Evolutionary conservation across 2,329 filamentous ascomycete genomes (phyloP).

Genomic region (Penicillium paneum): DNA sequence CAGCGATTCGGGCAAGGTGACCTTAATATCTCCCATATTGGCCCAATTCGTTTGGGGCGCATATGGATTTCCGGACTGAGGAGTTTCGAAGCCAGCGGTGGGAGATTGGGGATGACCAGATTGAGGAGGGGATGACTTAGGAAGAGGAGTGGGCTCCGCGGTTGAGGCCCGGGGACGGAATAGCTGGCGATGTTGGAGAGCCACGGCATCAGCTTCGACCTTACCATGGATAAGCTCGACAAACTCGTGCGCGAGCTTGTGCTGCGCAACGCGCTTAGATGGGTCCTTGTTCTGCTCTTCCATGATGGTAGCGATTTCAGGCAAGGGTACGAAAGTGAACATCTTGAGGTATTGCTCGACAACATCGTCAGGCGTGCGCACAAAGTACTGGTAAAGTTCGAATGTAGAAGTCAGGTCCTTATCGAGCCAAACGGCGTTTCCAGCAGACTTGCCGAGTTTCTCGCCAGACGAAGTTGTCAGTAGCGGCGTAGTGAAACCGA

Average conservation of each 20-base stretch:
- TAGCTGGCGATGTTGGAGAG: conserved; percentile 53
- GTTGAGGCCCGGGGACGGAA: conserved; percentile 38
- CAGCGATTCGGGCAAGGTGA: conserved; percentile 50
- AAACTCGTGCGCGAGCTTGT: conserved; percentile 77
- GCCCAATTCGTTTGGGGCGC: conserved; percentile 40
- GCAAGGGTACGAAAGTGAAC: conserved; percentile 80
- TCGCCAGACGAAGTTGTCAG: conserved; percentile 78
- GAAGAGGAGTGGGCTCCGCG: conserved; percentile 34
- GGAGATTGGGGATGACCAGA: conserved; percentile 20
- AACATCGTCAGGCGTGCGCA: conserved; percentile 75
- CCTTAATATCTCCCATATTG: conserved; percentile 37
- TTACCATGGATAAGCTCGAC: conserved; percentile 74
- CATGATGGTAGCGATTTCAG: conserved; percentile 67
- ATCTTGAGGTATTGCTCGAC: conserved; percentile 79
- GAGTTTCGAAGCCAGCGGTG: conserved; percentile 26
- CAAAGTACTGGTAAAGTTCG: conserved; percentile 88
- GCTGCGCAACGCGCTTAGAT: conserved; percentile 73
- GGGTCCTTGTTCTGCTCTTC: conserved; percentile 64
- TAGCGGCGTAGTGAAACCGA: conserved; percentile 87
- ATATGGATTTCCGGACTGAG: conserved; percentile 37
- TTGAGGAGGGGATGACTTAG: conserved; percentile 18
- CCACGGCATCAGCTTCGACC: conserved; percentile 61
- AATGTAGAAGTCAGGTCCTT: conserved; percentile 73
- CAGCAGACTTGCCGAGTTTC: conserved; percentile 93
- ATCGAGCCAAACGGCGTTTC: conserved; percentile 93